phyloP scores from a whole-genome alignment of 2,329 filamentous ascomycete genomes.

The Ophiostoma novo-ulmi region DNA sequence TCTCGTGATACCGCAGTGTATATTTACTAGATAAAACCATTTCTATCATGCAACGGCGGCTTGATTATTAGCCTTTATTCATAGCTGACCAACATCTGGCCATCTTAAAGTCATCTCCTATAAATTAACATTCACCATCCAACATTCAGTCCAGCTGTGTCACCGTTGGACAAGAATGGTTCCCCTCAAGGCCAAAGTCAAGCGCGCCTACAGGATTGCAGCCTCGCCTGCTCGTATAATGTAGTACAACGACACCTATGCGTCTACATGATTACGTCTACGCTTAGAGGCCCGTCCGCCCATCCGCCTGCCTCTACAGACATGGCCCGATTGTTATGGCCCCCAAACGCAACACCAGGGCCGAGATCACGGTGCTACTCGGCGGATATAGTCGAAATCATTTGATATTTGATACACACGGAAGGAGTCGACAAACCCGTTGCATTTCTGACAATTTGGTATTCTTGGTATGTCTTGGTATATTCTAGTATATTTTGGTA shows the following conservation, averaged over 20 bases:
- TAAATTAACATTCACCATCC: no score
- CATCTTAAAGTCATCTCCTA: no score
- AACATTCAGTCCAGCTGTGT: neutral
- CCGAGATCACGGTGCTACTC: neutral
- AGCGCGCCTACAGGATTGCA: neutral
- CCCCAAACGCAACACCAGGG: neutral
- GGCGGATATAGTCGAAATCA: neutral
- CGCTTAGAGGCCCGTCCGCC: neutral
- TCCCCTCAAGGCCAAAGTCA: neutral
- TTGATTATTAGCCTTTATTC: neutral
- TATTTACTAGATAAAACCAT: no score
- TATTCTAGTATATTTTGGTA: neutral
- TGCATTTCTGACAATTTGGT: no score
- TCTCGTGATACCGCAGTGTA: neutral
- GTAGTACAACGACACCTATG: no score
- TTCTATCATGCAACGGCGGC: neutral
- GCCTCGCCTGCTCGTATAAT: neutral
- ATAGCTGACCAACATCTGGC: neutral
- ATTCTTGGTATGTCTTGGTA: no score
- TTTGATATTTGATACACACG: neutral
- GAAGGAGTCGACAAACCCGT: no score
- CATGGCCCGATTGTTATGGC: slow-evolving; percentile 2
- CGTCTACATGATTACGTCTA: no score
- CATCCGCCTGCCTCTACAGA: neutral
- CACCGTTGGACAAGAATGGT: neutral